Percentiles rank a stretch among this genome's conserved stretches.
phyloP scores from a whole-genome alignment of 2,329 filamentous ascomycete species.

The Trichoderma semiorbis region DNA sequence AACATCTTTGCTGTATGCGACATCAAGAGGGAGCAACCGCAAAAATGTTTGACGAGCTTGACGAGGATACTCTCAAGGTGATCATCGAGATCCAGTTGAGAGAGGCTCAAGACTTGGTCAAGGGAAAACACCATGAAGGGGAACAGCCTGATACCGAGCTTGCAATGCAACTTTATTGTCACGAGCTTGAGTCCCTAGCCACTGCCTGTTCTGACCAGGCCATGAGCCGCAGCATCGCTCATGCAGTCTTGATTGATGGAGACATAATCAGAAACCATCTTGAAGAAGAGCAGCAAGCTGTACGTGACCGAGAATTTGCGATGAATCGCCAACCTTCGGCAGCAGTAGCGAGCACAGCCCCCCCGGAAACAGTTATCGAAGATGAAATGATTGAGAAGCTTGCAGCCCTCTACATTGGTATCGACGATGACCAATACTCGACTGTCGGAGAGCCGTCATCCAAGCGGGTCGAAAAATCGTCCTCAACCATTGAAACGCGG shows the following conservation, averaged over 20 bases:
- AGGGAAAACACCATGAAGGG: too few species aligned
- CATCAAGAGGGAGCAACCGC: too few species aligned
- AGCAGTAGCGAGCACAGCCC: neutral
- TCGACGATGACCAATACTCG: neutral
- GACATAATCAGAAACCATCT: neutral
- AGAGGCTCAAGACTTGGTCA: too few species aligned
- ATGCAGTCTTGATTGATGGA: neutral
- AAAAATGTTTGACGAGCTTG: too few species aligned
- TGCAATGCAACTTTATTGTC: neutral
- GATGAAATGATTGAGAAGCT: neutral
- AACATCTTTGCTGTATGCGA: too few species aligned
- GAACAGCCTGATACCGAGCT: neutral
- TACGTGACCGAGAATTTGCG: neutral
- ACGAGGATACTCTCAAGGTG: too few species aligned
- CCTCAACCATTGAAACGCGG: neutral
- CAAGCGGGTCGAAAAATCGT: neutral
- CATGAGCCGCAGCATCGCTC: neutral
- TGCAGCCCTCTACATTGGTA: neutral
- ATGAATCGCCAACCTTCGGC: neutral
- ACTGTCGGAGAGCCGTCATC: neutral
- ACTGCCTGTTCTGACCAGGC: neutral
- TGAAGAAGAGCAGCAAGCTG: neutral
- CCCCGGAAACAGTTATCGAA: neutral
- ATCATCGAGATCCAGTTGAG: too few species aligned
- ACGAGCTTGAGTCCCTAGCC: neutral